A percentile compares a stretch with the other conserved stretches of the same genome.
These are phyloP conservation scores for Discostella stelligera DNA, from an alignment of 352 stramenopile species.

Conservation along the genomic window DNA sequence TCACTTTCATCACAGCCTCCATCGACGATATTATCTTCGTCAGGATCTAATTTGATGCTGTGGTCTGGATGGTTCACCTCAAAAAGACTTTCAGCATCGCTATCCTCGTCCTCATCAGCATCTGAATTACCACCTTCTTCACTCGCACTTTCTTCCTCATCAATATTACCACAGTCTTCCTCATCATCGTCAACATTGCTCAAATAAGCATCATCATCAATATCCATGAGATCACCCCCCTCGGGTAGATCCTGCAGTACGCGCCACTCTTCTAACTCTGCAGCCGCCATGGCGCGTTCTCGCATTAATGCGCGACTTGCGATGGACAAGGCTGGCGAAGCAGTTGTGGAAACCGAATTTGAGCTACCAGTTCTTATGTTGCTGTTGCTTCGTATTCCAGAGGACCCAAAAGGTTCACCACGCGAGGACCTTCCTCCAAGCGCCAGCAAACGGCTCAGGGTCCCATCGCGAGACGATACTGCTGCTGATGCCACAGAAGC, in stretches of 20 bases:
- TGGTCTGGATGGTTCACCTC: constrained; percentile 11
- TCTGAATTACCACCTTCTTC: constrained; percentile 34
- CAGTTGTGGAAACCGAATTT: constrained; percentile 13
- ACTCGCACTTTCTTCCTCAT: constrained; percentile 30
- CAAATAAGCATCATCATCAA: constrained; percentile 9
- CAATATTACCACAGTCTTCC: constrained; percentile 8
- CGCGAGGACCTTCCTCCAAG: constrained; percentile 2
- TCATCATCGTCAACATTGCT: constrained; percentile 23
- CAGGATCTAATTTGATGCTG: constrained; percentile 20
- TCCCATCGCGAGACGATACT: constrained; percentile 19
- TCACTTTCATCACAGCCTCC: constrained; percentile 23
- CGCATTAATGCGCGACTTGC: neutral
- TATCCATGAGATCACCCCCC: constrained; percentile 16
- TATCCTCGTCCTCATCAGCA: constrained; percentile 34
- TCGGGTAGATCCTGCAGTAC: constrained; percentile 9
- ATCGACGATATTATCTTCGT: constrained; percentile 27
- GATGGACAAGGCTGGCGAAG: neutral
- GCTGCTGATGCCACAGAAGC: neutral
- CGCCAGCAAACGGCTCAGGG: constrained; percentile 31
- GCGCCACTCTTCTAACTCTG: constrained; percentile 20
- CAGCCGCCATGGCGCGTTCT: constrained; percentile 3
- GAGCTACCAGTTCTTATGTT: constrained; percentile 4
- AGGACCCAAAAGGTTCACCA: neutral
- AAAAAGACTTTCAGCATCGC: constrained; percentile 20
- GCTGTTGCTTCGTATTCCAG: neutral